Base-by-base conservation (phyloP, 2,329 filamentous ascomycete species). In the Lachnellula hyalina region DNA sequence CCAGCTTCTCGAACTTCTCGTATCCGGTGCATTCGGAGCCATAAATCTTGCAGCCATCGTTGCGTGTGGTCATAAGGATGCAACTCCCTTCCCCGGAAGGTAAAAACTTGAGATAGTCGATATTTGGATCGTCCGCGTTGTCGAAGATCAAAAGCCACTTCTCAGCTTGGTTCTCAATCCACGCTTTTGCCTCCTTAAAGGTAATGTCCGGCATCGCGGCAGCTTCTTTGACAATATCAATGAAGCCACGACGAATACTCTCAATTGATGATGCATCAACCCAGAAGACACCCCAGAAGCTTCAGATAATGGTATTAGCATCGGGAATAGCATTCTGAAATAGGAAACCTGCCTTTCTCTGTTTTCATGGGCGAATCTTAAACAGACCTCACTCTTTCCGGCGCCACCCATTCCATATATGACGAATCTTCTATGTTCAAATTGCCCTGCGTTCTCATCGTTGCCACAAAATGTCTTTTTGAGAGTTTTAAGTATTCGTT, bases 111-210 rank as follows among this genome's bases (percentile, higher is more conserved):
- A 56, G 53, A 47, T 65, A 63, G 51, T 71, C 60, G 9, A 68
- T 23, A 0, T 62, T 54, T 4, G 67, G 62, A 54, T 72, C 64
- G 54, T 76, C 71, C 1, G 70, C 72, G 56, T 75, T 75, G 59
- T 75, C 72, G 19, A 75, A 67, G 5, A 75, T 62, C 17, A 71
- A 60, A n/a, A 71, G 62, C 68, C 68, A 71, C 11, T 62, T 53
- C 21, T 58, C 57, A 7, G 60, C 49, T 6, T 28, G 34, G 5
- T 55, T 52, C 23, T 42, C 46, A 21, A 49, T 14, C 28, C 28
- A 17, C 11, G 11, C 14, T 48, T 48, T 49, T 8, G 49, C 36
- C 4, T 12, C 4, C 34, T 42, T 36, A 15, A 47, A 41, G 19
- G 14, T 19, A 21, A 34, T 28, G 1, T 15, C 44, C 28, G 28